phyloP scores from a whole-genome alignment of 2,329 filamentous ascomycete genomes.

The Trichophyton mentagrophytes region DNA sequence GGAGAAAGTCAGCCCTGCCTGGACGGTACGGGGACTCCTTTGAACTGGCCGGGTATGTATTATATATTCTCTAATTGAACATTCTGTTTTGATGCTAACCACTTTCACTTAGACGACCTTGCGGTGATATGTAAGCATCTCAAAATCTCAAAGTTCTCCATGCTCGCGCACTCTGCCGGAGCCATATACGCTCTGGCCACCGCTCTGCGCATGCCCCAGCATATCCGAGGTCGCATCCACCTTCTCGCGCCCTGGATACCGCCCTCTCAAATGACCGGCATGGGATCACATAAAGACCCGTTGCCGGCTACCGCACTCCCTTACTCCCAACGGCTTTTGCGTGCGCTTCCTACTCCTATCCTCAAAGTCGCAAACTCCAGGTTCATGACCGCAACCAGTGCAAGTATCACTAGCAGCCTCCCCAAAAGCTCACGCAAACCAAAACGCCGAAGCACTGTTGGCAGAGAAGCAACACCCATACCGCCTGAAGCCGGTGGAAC shows the following conservation, averaged over 20 bases:
- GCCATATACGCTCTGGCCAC: slow-evolving; percentile 97
- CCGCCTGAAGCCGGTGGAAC: slow-evolving; percentile 9
- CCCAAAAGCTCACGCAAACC: slow-evolving; percentile 51
- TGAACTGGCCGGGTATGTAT: slow-evolving; percentile 79
- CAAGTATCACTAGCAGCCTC: slow-evolving; percentile 65
- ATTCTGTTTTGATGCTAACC: slow-evolving; percentile 5
- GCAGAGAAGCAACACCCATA: slow-evolving; percentile 21
- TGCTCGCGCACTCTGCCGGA: slow-evolving; percentile 88
- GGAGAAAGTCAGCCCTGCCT: slow-evolving; percentile 79
- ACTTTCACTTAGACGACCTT: slow-evolving; percentile 52
- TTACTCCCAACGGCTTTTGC: slow-evolving; percentile 78
- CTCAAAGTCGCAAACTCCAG: slow-evolving; percentile 90
- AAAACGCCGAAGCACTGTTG: slow-evolving; percentile 13
- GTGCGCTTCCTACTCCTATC: slow-evolving; percentile 78
- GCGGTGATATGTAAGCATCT: slow-evolving; percentile 84
- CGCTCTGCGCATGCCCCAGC: slow-evolving; percentile 86
- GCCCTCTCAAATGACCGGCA: slow-evolving; percentile 77
- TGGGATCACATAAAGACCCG: slow-evolving; percentile 58
- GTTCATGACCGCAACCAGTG: slow-evolving; percentile 86
- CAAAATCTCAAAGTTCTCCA: slow-evolving; percentile 89
- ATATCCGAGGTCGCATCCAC: slow-evolving; percentile 88
- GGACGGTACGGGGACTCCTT: slow-evolving; percentile 69
- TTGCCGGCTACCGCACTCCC: slow-evolving; percentile 73
- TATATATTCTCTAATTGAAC: not conserved
- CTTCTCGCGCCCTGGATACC: slow-evolving; percentile 94